Percentiles rank a stretch among this genome's conserved stretches.
These are phyloP conservation scores for Dipodascopsis uninucleata DNA, from an alignment of 805 yeast species.

Conservation along the genomic window DNA sequence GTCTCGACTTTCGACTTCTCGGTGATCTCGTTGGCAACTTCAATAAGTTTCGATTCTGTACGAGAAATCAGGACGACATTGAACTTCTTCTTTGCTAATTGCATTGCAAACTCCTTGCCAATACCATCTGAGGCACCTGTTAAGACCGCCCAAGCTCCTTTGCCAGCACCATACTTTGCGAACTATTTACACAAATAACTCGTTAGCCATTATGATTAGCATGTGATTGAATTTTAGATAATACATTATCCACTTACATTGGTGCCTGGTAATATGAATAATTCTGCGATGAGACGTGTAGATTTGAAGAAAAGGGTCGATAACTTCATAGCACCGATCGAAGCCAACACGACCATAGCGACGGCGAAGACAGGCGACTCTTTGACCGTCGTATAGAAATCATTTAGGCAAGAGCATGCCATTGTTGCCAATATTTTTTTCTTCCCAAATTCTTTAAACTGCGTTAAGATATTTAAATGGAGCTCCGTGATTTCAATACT, in stretches of 20 bases:
- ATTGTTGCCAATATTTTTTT: no score
- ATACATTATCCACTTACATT: slow-evolving; percentile 13
- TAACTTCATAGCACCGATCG: no score
- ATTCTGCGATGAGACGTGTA: slow-evolving; percentile 12
- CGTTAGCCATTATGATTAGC: not conserved
- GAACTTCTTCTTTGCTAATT: slow-evolving; percentile 81
- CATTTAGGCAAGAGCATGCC: no score
- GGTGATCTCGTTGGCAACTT: slow-evolving; percentile 57
- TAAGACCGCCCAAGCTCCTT: slow-evolving; percentile 84
- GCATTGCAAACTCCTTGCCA: slow-evolving; percentile 86
- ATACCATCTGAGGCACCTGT: slow-evolving; percentile 98
- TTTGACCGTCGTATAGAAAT: no score
- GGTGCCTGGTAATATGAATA: slow-evolving; percentile 17
- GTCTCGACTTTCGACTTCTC: slow-evolving; percentile 58
- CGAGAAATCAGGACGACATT: slow-evolving; percentile 81
- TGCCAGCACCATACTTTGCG: slow-evolving; percentile 68
- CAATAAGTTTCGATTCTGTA: slow-evolving; percentile 70
- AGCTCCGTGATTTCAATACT: no score
- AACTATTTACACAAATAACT: slow-evolving; percentile 43
- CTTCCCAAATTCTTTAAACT: no score
- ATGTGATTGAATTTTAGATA: not conserved
- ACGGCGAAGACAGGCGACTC: no score
- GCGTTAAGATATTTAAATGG: no score
- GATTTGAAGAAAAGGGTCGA: slow-evolving; percentile 9
- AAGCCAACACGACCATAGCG: no score